Evolutionary conservation across 2,329 filamentous ascomycete genomes (phyloP), one percentile per base, ranked within the genome.

Genomic region (Huntiella decipiens): DNA sequence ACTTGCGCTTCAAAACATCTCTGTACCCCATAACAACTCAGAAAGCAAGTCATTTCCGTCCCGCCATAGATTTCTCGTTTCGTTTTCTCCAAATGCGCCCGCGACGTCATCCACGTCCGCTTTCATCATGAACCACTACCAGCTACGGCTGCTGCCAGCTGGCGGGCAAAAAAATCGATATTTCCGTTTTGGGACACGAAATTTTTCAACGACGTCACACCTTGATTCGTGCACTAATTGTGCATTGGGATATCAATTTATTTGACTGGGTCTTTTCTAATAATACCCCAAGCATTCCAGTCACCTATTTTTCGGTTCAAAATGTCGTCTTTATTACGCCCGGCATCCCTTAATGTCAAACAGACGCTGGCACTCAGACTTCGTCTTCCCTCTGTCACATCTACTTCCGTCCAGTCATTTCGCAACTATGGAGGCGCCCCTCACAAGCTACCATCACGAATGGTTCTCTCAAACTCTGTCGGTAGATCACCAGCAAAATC

Each of bases 401-500:
- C 37, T 16, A 40, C 39, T 11, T n/a, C 13, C 32, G 22, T 39
- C 31, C 13, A 12, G 12, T 31, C 44, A 12, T 11, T 32, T 19
- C 47, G 47, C 32, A 16, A 41, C 36, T 49, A 49, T 39, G 44
- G 35, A 7, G 45, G 42, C 15, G 17, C 31, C 12, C 40, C 35
- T 32, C 12, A 34, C 32, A 34, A 17, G 19, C 39, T 43, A 34
- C 67, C 73, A 33, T 71, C 71, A 37, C 70, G 73, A 43, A 74
- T 75, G 72, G 65, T 72, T 28, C 63, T 77, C 5, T 73, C 73
- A 6, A 65, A 73, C 52, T 63, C 61, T 39, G 72, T 75, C 17
- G 62, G 63, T 34, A 63, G 61, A 50, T 46, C 62, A 4, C 59
- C 65, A 35, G 54, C 59, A 35, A 57, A 57, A 49, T 57, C 60